Conservation (phyloP, 228 moss, liverwort and hornwort species). For the Sphagnum fallax region DNA sequence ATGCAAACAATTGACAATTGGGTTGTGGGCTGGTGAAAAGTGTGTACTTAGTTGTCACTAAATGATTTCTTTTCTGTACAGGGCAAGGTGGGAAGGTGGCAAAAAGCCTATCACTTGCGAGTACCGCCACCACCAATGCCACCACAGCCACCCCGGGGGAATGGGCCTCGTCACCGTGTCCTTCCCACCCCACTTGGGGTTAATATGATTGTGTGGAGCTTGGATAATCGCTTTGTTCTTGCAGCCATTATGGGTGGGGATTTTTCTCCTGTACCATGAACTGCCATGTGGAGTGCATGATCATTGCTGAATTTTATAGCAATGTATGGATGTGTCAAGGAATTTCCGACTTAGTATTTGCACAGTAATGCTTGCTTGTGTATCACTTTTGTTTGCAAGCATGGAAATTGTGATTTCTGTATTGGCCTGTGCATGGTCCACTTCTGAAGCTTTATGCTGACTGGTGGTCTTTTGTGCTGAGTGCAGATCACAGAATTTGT, state of each 20-base stretch:
- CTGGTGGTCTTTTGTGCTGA: too few species aligned
- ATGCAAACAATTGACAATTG: too few species aligned
- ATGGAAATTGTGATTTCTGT: too few species aligned
- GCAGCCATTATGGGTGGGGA: conserved; percentile 93
- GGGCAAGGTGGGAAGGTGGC: conserved; percentile 93
- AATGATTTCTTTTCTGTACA: conserved; percentile 4
- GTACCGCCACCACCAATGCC: conserved; percentile 91
- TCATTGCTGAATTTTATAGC: too few species aligned
- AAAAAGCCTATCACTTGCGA: conserved; percentile 86
- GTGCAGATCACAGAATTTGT: conserved; percentile 94
- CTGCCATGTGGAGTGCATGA: too few species aligned
- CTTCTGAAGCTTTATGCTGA: too few species aligned
- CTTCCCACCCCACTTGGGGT: conserved; percentile 89
- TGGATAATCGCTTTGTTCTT: conserved; percentile 97
- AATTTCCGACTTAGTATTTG: too few species aligned
- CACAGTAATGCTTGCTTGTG: too few species aligned
- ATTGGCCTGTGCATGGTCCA: too few species aligned
- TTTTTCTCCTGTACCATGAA: neutral
- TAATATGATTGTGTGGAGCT: conserved; percentile 99
- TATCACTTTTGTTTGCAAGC: too few species aligned
- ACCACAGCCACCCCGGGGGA: conserved; percentile 75
- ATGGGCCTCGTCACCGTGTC: conserved; percentile 74
- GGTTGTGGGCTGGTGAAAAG: too few species aligned
- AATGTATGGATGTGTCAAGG: neutral
- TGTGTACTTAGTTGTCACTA: neutral